Conservation (phyloP, 805 yeast genomes). For the Saccharomycopsis amapae region DNA sequence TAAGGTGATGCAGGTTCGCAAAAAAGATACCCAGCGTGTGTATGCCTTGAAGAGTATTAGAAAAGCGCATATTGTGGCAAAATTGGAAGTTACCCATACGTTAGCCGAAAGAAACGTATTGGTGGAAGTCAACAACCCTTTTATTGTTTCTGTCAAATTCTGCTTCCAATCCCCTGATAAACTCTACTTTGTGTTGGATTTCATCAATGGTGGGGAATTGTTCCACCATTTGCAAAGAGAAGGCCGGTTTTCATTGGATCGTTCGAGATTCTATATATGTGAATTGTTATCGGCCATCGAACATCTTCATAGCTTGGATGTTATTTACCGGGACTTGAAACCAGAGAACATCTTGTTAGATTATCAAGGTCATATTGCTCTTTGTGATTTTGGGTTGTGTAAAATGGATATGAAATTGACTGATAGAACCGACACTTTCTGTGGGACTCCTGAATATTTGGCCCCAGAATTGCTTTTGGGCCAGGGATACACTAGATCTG, state of each 20-base stretch:
- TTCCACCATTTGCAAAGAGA: conserved; percentile 83
- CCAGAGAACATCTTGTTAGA: conserved; percentile 94
- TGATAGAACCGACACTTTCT: conserved; percentile 85
- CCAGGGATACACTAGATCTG: conserved; percentile 90
- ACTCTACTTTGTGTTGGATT: conserved; percentile 80
- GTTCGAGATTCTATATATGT: conserved; percentile 90
- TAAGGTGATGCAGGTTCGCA: conserved; percentile 96
- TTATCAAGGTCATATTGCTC: conserved; percentile 95
- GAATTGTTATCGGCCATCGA: conserved; percentile 91
- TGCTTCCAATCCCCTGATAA: conserved; percentile 97
- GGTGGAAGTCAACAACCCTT: conserved; percentile 89
- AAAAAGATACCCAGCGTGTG: conserved; percentile 89
- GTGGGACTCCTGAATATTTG: conserved; percentile 96
- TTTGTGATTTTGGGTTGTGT: conserved; percentile 96
- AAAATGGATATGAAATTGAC: conserved; percentile 89
- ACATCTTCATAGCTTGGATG: conserved; percentile 82
- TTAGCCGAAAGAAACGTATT: conserved; percentile 93
- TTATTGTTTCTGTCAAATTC: conserved; percentile 92
- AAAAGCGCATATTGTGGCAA: conserved; percentile 88
- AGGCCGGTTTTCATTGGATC: conserved; percentile 79
- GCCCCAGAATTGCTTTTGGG: conserved; percentile 92
- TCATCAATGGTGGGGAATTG: conserved; percentile 94
- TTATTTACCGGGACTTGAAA: conserved; percentile 90
- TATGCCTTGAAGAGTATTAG: conserved; percentile 92
- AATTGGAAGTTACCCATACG: conserved; percentile 93